These are phyloP conservation scores for Rubia tinctorum DNA, from an alignment of 305 asterid genomes.

Conservation along the genomic window DNA sequence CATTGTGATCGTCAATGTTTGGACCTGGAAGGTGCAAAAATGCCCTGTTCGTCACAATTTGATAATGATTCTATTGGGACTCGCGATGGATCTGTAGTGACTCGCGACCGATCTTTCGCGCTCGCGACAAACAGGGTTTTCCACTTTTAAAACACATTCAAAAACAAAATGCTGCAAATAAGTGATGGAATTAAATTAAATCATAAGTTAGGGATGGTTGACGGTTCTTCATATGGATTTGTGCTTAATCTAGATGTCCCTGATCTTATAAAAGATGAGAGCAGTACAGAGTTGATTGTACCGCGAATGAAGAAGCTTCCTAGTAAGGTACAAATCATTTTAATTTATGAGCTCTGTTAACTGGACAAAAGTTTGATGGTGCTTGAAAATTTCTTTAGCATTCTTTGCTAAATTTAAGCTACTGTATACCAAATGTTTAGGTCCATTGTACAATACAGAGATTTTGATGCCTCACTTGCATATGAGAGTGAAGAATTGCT, in stretches of 20 bases:
- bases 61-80: too few species aligned
- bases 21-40: too few species aligned
- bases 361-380: background rate
- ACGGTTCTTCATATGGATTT: too few species aligned
- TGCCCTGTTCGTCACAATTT: too few species aligned
- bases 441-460: slow-evolving; percentile 76
- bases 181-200: too few species aligned
- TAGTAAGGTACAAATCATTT: slow-evolving; percentile 59
- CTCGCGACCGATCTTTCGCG: too few species aligned
- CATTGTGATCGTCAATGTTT: too few species aligned
- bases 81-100: too few species aligned
- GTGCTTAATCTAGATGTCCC: slow-evolving; percentile 68
- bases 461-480: slow-evolving; percentile 88
- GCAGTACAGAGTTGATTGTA: slow-evolving; percentile 73
- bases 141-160: too few species aligned
- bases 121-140: too few species aligned
- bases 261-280: slow-evolving; percentile 80
- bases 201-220: too few species aligned
- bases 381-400: background rate
- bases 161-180: too few species aligned
- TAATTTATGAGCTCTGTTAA: background rate
- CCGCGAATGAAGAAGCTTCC: slow-evolving; percentile 98
- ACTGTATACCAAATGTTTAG: slow-evolving; percentile 69
- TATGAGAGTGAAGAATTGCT: slow-evolving; percentile 76
- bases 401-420: background rate